A percentile compares a stretch with the other conserved stretches of the same genome.
These are phyloP conservation scores for Mucor irregularis DNA, from an alignment of 371 early-diverging fungal species.

Conservation along the genomic window DNA sequence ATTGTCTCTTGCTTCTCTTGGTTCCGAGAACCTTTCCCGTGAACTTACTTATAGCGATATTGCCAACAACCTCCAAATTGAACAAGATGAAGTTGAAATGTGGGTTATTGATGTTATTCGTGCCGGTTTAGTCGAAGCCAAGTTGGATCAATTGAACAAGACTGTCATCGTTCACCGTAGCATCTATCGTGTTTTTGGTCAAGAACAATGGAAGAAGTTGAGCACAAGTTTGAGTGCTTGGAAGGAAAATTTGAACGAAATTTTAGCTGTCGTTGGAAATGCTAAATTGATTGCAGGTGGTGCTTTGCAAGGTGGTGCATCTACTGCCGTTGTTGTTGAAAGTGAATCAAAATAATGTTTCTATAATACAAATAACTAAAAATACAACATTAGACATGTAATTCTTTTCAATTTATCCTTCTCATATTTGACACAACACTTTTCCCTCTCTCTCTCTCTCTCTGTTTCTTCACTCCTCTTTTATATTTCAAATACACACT, in stretches of 20 bases:
- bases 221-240: slow-evolving; percentile 71
- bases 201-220: slow-evolving; percentile 80
- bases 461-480: background rate
- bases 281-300: slow-evolving; percentile 74
- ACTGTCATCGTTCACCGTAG: slow-evolving; percentile 77
- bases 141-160: slow-evolving; percentile 88
- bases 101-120: slow-evolving; percentile 94
- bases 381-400: no score
- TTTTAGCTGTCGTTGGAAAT: slow-evolving; percentile 80
- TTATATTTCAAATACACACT: background rate
- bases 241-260: slow-evolving; percentile 78
- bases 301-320: slow-evolving; percentile 41
- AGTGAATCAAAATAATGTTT: slow-evolving; percentile 21
- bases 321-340: slow-evolving; percentile 39
- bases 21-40: slow-evolving; percentile 69
- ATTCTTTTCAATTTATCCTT: background rate
- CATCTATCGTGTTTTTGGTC: slow-evolving; percentile 83
- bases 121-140: slow-evolving; percentile 91
- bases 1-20: slow-evolving; percentile 81
- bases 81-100: slow-evolving; percentile 85
- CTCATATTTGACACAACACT: background rate
- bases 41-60: slow-evolving; percentile 76
- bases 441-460: background rate
- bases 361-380: no score
- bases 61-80: slow-evolving; percentile 72